Evolutionary conservation across 169 alveolate genomes (phyloP), one percentile per base, ranked within the genome.

Genomic region (Eimeria praecox): DNA sequence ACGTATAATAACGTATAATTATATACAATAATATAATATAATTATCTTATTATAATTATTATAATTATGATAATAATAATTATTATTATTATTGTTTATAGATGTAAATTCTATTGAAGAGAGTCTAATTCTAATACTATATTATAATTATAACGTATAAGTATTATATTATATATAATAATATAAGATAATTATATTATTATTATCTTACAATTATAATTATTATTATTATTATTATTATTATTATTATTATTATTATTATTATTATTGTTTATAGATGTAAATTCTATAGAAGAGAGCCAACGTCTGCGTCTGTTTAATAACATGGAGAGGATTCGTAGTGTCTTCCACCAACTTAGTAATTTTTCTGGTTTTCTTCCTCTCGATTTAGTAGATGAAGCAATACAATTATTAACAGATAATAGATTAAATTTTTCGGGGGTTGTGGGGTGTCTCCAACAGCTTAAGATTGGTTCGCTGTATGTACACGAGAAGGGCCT

Each of bases 351-450:
- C 44, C 96, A 96, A 64, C 71, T 96, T 40, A 95, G 97, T 42
- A 96, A 96, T 69, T 90, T 73, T 30, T 91, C 97, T 14, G 97
- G 97, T 3, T 97, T 97, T 80, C 82, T 97, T 40, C 97, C 98
- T 1, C 95, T 97, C 5, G 97, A 96, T 38, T 56, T 97, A 16
- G 96, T 96, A 40, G 98, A 97, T 46, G 96, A 96, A 85, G 98
- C 98, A 1, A 62, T 97, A 73, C 96, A 88, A 62, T 88, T 96
- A 40, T 71, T 97, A 24, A 97, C 98, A 20, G 98, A 97, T 64
- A 95, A 95, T 42, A 94, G 97, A 46, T 90, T 97, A 75, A 95
- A 95, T 92, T 94, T 95, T 56, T 49, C 98, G 14, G 98, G 97
- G 10, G 95, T 97, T 24, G 93, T 97, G 1, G 97, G 96, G 4